phyloP scores from a whole-genome alignment of 2,329 filamentous ascomycete genomes.

The Aureobasidium melanogenum region DNA sequence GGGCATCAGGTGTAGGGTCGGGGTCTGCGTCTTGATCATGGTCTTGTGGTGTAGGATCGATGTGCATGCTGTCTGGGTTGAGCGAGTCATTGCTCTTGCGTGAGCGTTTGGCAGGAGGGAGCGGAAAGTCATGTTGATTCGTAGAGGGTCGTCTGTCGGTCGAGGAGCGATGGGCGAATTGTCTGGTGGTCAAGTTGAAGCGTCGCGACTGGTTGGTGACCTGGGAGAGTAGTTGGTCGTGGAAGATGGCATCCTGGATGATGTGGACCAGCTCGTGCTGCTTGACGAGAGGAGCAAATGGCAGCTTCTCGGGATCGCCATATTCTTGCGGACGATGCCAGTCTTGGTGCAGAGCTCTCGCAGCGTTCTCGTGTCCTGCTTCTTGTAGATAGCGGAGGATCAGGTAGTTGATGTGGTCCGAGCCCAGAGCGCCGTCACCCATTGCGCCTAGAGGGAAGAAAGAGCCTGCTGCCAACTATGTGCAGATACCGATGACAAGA shows the following conservation, averaged over 20 bases:
- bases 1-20: constrained; percentile 18
- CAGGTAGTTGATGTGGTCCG: constrained; percentile 60
- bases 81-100: constrained; percentile 24
- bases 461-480: not conserved
- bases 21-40: constrained; percentile 18
- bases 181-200: constrained; percentile 11
- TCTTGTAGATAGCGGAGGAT: constrained; percentile 52
- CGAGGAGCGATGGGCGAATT: not conserved
- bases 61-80: constrained; percentile 40
- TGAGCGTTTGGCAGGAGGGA: constrained; percentile 24
- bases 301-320: constrained; percentile 48
- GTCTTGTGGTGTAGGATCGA: constrained; percentile 28
- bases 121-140: constrained; percentile 23
- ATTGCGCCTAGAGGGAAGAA: constrained; percentile 19
- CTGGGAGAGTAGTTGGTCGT: constrained; percentile 30
- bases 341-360: constrained; percentile 52
- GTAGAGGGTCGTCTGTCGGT: not conserved
- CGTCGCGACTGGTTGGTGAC: constrained; percentile 13
- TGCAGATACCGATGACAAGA: not conserved
- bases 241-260: constrained; percentile 53
- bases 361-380: constrained; percentile 26
- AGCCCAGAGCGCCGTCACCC: constrained; percentile 37
- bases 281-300: constrained; percentile 52
- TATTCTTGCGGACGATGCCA: constrained; percentile 42
- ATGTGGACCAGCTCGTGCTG: constrained; percentile 52